Percentiles rank a stretch among this genome's conserved stretches.
phyloP scores from a whole-genome alignment of 805 yeast genomes.

The Komagataella phaffii region DNA sequence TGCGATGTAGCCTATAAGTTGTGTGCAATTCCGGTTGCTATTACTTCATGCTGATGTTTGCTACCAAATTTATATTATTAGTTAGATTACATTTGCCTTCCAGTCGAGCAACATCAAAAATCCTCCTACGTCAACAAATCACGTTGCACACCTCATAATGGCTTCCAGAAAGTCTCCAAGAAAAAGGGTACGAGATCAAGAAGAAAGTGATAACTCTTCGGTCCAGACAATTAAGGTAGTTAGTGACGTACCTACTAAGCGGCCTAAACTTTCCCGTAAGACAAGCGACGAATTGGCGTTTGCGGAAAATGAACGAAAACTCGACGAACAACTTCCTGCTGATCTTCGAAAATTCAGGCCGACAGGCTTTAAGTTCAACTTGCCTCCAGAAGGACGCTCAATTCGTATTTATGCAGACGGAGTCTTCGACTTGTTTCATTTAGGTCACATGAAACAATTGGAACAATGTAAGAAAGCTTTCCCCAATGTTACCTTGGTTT shows the following conservation, averaged over 20 bases:
- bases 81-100: not conserved
- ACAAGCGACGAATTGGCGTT: not conserved
- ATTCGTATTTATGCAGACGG: conserved; percentile 97
- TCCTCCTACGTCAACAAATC: not conserved
- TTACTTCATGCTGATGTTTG: too few species aligned
- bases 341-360: conserved; percentile 72
- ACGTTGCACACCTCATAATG: not conserved
- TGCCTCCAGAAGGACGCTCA: conserved; percentile 79
- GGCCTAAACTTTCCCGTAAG: not conserved
- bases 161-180: not conserved
- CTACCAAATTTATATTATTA: too few species aligned
- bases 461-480: conserved; percentile 94
- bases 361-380: conserved; percentile 58
- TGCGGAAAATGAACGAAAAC: conserved; percentile 35
- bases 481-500: conserved; percentile 71
- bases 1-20: too few species aligned
- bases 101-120: not conserved
- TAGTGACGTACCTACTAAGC: not conserved
- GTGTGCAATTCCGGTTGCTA: too few species aligned
- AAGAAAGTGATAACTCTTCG: not conserved
- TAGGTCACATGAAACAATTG: conserved; percentile 96
- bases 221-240: not conserved
- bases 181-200: not conserved
- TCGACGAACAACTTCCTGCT: conserved; percentile 53
- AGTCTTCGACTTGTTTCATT: conserved; percentile 89